Conservation (phyloP, 768 basidiomycete species). For the Coprinopsis sp. region DNA sequence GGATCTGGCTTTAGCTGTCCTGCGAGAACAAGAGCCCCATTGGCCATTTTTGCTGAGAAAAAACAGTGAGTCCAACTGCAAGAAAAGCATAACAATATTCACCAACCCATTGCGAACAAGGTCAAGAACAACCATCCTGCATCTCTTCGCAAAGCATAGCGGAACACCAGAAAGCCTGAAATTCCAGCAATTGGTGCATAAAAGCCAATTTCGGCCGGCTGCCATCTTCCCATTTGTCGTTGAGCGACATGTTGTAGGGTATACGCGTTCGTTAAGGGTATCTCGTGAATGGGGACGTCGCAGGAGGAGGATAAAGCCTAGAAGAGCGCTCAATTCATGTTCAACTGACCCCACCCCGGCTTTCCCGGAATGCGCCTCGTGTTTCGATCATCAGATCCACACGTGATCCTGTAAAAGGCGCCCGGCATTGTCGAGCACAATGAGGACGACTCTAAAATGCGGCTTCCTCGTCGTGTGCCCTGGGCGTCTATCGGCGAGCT, state of each 20-base stretch:
- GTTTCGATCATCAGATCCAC: constrained; percentile 2
- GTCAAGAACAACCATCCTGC: constrained; percentile 68
- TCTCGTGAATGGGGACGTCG: constrained; percentile 3
- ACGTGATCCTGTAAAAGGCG: constrained; percentile 1
- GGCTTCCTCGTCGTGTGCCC: constrained; percentile 74
- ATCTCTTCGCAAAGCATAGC: constrained; percentile 54
- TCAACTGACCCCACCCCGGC: constrained; percentile 10
- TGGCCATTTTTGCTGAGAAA: constrained; percentile 50
- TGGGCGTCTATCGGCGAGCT: constrained; percentile 70
- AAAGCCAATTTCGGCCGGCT: constrained; percentile 52
- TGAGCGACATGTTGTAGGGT: constrained; percentile 15
- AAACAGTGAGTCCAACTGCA: not conserved
- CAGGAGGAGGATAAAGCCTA: constrained; percentile 11
- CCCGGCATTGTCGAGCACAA: not conserved
- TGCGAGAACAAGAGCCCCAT: constrained; percentile 53
- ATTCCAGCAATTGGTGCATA: constrained; percentile 53
- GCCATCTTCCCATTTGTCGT: constrained; percentile 49
- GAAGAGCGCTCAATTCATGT: constrained; percentile 7
- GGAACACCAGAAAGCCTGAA: constrained; percentile 40
- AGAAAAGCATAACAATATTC: not conserved
- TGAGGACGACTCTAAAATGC: constrained; percentile 30
- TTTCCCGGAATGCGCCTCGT: constrained; percentile 12
- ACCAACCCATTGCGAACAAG: constrained; percentile 54
- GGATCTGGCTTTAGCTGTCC: constrained; percentile 39
- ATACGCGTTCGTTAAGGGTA: constrained; percentile 2